These are phyloP conservation scores for Dissophora globulifera DNA, from an alignment of 192 early-diverging fungal species.

Conservation along the genomic window DNA sequence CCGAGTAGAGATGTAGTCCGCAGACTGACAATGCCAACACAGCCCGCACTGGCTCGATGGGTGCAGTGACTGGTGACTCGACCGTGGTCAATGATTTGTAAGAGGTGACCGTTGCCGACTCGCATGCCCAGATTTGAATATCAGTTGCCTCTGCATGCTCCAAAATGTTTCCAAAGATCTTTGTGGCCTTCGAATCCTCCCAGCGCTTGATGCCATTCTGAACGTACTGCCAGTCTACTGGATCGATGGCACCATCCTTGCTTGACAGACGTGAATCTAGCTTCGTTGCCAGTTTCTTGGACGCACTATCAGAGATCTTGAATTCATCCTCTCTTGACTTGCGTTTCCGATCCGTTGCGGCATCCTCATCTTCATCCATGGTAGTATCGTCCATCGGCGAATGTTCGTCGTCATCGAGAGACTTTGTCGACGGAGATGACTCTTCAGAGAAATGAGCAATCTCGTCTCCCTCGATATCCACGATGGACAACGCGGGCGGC, in stretches of 20 bases:
- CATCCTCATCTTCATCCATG: too few species aligned
- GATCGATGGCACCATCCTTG: neutral
- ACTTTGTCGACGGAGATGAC: constrained; percentile 18
- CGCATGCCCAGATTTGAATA: constrained; percentile 26
- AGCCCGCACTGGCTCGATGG: neutral
- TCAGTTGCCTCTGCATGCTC: neutral
- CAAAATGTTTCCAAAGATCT: constrained; percentile 8
- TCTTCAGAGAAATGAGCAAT: constrained; percentile 14
- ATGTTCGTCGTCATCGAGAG: constrained; percentile 9
- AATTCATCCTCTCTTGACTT: constrained; percentile 8
- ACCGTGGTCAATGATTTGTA: neutral
- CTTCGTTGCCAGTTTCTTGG: constrained; percentile 6
- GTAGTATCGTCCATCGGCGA: neutral
- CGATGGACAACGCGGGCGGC: neutral
- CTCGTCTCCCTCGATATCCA: constrained; percentile 10
- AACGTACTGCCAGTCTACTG: neutral
- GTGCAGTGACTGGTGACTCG: neutral
- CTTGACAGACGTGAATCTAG: too few species aligned
- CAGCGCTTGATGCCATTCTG: constrained; percentile 18
- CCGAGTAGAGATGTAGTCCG: constrained; percentile 29
- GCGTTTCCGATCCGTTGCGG: constrained; percentile 17
- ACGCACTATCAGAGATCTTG: neutral
- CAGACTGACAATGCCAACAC: constrained; percentile 28
- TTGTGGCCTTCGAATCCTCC: constrained; percentile 4
- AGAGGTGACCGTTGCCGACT: constrained; percentile 3